Percentiles rank a stretch among this genome's conserved stretches.
Conservation (phyloP, 495 filamentous ascomycete species). For the Bryoglossum gracile region DNA sequence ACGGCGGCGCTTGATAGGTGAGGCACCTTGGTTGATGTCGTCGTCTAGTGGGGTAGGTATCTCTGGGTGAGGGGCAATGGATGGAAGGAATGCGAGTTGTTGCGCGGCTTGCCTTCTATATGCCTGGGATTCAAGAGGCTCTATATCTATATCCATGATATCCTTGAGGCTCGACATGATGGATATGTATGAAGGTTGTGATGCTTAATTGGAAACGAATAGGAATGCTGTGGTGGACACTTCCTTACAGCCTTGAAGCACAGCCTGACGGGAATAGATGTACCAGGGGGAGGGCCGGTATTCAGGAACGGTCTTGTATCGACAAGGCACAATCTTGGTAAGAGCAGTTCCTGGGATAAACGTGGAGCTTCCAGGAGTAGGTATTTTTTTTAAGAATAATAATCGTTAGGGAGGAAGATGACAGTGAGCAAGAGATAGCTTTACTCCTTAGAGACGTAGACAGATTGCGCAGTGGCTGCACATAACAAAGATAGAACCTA, state of each 20-base stretch:
- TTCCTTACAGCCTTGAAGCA: constrained; percentile 20
- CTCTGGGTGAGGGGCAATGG: constrained; percentile 10
- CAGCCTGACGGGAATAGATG: constrained; percentile 22
- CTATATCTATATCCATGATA: constrained; percentile 29
- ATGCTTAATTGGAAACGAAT: constrained; percentile 22
- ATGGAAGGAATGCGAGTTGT: constrained; percentile 15
- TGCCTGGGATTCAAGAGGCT: constrained; percentile 24
- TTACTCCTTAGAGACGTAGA: constrained; percentile 10
- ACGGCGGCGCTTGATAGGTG: constrained; percentile 19
- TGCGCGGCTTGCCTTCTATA: constrained; percentile 23
- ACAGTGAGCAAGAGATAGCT: constrained; percentile 3
- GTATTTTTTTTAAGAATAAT: constrained; percentile 5
- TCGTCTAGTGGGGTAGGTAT: constrained; percentile 11
- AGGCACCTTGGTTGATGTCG: constrained; percentile 9
- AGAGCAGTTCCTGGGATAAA: constrained; percentile 1
- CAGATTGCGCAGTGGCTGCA: constrained; percentile 14
- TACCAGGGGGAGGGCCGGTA: constrained; percentile 15
- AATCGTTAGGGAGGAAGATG: not conserved
- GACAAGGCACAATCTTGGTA: constrained; percentile 12
- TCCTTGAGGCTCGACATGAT: constrained; percentile 27
- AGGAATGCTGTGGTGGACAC: constrained; percentile 1
- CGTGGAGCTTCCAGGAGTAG: constrained; percentile 1
- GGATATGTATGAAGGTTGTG: constrained; percentile 14
- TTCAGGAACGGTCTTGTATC: constrained; percentile 18
- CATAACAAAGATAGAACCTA: constrained; percentile 23